Evolutionary conservation across 371 early-diverging fungal species (phyloP).

Genomic region (Mucor lusitanicus): DNA sequence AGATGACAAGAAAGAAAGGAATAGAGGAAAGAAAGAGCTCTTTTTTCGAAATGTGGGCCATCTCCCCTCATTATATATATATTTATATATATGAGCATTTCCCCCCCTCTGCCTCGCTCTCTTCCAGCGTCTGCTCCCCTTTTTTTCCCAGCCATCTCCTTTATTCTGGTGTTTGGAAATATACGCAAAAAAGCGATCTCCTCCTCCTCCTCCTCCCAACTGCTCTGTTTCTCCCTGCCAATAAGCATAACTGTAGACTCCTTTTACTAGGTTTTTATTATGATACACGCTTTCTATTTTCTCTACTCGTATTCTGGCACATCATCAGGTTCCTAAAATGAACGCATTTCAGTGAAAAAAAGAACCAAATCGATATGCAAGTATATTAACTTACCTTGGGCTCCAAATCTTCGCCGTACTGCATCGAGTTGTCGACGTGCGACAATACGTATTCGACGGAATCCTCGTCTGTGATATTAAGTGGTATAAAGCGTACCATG

Average conservation of each 20-base stretch:
- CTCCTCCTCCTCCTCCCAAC: background rate
- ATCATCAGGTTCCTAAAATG: constrained; percentile 44
- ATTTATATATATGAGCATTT: background rate
- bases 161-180: constrained; percentile 3
- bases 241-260: background rate
- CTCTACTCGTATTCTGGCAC: constrained; percentile 34
- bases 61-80: background rate
- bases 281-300: background rate
- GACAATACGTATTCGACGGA: constrained; percentile 84
- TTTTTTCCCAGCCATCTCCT: background rate
- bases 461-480: constrained; percentile 95
- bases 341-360: background rate
- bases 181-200: background rate
- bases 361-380: constrained; percentile 8
- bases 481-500: constrained; percentile 94
- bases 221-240: background rate
- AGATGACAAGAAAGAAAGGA: background rate
- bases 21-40: constrained; percentile 2
- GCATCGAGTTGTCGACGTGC: constrained; percentile 93
- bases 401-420: constrained; percentile 97
- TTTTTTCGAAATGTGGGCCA: constrained; percentile 13
- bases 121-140: background rate
- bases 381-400: constrained; percentile 67
- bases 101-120: background rate
- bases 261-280: constrained; percentile 1